phyloP scores from a whole-genome alignment of 257 asterid species.

The Buddleja alternifolia region DNA sequence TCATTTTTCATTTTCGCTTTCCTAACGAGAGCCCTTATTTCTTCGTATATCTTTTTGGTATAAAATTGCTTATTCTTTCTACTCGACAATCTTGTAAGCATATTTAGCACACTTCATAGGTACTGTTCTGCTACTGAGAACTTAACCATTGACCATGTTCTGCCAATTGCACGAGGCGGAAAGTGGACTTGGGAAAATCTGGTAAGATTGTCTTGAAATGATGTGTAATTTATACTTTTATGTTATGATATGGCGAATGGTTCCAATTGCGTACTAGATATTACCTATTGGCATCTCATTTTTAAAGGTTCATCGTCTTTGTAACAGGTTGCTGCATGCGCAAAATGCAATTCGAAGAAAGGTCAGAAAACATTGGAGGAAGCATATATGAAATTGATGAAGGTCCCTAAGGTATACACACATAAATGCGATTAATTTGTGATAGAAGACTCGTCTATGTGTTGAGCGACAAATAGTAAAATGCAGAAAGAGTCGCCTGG shows the following conservation, averaged over 20 bases:
- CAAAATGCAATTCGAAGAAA: constrained; percentile 78
- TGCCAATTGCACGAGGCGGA: constrained; percentile 87
- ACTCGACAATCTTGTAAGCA: not conserved
- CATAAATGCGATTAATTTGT: not conserved
- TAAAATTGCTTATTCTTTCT: not conserved
- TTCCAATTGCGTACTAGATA: too few relatives aligned
- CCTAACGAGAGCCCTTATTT: not conserved
- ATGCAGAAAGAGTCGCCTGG: not conserved
- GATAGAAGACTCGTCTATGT: not conserved
- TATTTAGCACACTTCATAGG: constrained; percentile 40
- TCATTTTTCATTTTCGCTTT: too few relatives aligned
- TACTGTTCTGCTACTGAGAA: constrained; percentile 75
- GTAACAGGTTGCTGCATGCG: constrained; percentile 85
- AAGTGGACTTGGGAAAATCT: constrained; percentile 97
- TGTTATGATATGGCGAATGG: too few relatives aligned
- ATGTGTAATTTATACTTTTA: constrained; percentile 2
- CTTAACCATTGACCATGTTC: constrained; percentile 85
- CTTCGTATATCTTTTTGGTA: not conserved
- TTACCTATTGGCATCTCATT: not conserved
- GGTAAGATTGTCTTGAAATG: constrained; percentile 45
- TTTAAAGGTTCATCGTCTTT: constrained; percentile 14
- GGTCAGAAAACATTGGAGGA: constrained; percentile 87
- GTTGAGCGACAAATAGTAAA: not conserved
- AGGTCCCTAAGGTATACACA: constrained; percentile 69
- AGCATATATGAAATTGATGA: constrained; percentile 75